Conservation (phyloP, 768 basidiomycete genomes). For the Arthromyces matolae region DNA sequence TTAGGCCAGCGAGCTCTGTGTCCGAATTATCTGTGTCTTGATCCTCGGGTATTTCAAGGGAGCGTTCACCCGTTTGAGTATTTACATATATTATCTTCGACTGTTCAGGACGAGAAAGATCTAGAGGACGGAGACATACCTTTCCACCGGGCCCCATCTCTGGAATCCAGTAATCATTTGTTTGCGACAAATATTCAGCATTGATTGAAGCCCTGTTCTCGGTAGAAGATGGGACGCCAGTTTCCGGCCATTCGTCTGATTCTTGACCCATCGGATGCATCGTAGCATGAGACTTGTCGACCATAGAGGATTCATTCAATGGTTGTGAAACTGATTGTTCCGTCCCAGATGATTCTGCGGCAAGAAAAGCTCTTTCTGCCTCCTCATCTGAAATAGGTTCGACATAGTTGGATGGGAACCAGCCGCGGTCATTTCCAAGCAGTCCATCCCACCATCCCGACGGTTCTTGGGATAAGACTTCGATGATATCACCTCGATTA, state of each 20-base stretch:
- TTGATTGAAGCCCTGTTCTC: conserved; percentile 30
- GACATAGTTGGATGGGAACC: conserved; percentile 98
- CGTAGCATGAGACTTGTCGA: conserved; percentile 49
- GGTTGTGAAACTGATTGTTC: conserved; percentile 24
- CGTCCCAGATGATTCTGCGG: conserved; percentile 41
- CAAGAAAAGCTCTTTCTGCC: conserved; percentile 62
- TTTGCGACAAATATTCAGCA: conserved; percentile 34
- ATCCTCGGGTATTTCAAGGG: conserved; percentile 80
- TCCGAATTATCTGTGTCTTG: conserved; percentile 62
- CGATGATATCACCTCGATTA: conserved; percentile 82
- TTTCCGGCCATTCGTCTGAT: conserved; percentile 57
- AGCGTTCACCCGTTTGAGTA: conserved; percentile 77
- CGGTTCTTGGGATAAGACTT: conserved; percentile 86
- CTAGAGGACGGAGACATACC: conserved; percentile 40
- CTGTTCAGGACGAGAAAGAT: neutral
- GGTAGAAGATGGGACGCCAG: conserved; percentile 34
- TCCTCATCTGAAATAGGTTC: conserved; percentile 73
- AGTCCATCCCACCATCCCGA: conserved; percentile 99
- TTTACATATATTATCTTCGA: conserved; percentile 92
- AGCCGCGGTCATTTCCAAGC: conserved; percentile 84
- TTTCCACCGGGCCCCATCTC: conserved; percentile 78
- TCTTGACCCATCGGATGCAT: conserved; percentile 36
- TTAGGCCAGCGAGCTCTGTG: conserved; percentile 56
- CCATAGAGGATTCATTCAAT: conserved; percentile 30
- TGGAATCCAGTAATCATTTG: conserved; percentile 90